Base-by-base conservation (phyloP, 1,139 yeast genomes). In the Suhomyces wounanorum region DNA sequence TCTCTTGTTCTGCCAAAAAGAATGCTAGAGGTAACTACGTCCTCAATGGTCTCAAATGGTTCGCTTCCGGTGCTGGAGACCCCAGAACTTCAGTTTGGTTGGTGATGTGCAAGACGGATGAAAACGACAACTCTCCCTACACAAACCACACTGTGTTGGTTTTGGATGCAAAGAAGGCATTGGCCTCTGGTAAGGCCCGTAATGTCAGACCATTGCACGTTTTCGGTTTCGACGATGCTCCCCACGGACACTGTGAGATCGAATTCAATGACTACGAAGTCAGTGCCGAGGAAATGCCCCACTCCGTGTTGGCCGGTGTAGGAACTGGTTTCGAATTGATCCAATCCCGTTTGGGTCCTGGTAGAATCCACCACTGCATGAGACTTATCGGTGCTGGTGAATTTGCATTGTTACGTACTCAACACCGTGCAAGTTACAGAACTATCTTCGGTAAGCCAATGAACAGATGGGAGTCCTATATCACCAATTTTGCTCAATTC, bases 301-400 rank as follows among this genome's bases (percentile, higher is more conserved):
- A 74, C 55, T 61, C 60, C n/a, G 64, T 79, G 18, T 67, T 82
- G 58, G 81, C 81, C 13, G 70, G 71, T 38, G 76, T 73, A 42
- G 89, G 89, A 40, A 77, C 79, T 54, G 91, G 90, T 1, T 85
- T 85, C 62, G 86, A 82, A 57, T 76, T 85, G 58, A 82, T 85
- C 58, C 90, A 85, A 67, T 83, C 87, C 33, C 76, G 90, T 52
- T 72, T 85, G 49, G 89, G 89, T 1, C 89, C 90, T 1, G 90
- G 90, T 23, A 74, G 89, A 62, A 82, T 85, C 59, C 90, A 85
- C 68, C 90, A 85, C 65, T 85, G 89, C 67, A 84, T 85, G 89
- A 73, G 89, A 62, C 69, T 83, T 37, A 73, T 85, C 59, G 90
- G 90, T 4, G 81, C 77, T 44, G 90, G 87, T 17, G 88, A 84